Conservation (phyloP, 257 asterid species). For the Petrea volubilis region DNA sequence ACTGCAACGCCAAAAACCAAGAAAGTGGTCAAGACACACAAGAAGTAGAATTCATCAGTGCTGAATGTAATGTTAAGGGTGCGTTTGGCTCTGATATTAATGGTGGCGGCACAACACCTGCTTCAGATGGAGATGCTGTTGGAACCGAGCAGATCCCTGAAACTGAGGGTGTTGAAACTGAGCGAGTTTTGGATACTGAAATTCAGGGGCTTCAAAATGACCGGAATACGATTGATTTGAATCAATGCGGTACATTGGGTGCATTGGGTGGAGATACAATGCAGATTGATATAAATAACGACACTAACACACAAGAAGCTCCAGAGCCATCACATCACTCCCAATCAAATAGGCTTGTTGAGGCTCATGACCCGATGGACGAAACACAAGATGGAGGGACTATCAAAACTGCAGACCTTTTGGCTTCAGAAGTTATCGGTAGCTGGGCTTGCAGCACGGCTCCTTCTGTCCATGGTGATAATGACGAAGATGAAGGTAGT, state of each 20-base stretch:
- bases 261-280: conserved; percentile 41
- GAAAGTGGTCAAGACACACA: conserved; percentile 70
- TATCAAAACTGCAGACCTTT: conserved; percentile 68
- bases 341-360: conserved; percentile 27
- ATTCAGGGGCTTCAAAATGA: conserved; percentile 42
- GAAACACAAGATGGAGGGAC: conserved; percentile 77
- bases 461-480: conserved; percentile 73
- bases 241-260: conserved; percentile 28
- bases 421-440: conserved; percentile 88
- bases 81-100: conserved; percentile 87
- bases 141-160: conserved; percentile 67
- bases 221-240: conserved; percentile 41
- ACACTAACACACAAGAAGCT: conserved; percentile 32
- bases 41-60: conserved; percentile 66
- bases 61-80: conserved; percentile 44
- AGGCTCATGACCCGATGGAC: conserved; percentile 34
- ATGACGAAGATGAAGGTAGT: conserved; percentile 23
- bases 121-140: conserved; percentile 44
- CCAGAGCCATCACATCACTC: conserved; percentile 31
- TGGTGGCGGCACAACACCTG: conserved; percentile 46
- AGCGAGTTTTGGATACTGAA: conserved; percentile 66
- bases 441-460: conserved; percentile 96
- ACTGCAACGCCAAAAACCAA: conserved; percentile 59
- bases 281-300: conserved; percentile 58
- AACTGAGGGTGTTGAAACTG: conserved; percentile 59